These are phyloP conservation scores for Cyberlindnera lachancei DNA, from an alignment of 805 yeast genomes.

Conservation along the genomic window DNA sequence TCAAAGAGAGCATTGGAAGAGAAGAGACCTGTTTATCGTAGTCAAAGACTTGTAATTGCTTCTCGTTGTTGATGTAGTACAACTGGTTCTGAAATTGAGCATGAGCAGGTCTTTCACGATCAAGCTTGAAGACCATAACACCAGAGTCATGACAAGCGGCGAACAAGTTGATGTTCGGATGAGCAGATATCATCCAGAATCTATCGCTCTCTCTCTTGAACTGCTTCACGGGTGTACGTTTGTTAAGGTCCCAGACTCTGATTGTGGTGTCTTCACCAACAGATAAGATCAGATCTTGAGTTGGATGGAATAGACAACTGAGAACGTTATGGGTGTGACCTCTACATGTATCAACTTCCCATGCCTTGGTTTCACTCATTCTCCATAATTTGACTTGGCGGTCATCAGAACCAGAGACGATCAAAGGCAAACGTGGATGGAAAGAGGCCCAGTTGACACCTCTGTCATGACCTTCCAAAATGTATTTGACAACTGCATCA, in stretches of 20 bases:
- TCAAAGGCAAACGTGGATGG: conserved; percentile 93
- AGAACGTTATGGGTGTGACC: conserved; percentile 95
- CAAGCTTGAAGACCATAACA: conserved; percentile 94
- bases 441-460: conserved; percentile 99
- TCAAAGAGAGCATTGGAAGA: conserved; percentile 75
- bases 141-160: conserved; percentile 98
- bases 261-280: conserved; percentile 95
- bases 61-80: conserved; percentile 72
- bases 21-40: conserved; percentile 55
- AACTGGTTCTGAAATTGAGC: conserved; percentile 64
- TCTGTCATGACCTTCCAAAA: conserved; percentile 95
- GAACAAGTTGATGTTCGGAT: conserved; percentile 84
- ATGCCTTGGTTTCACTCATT: conserved; percentile 94
- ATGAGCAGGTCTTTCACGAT: conserved; percentile 95
- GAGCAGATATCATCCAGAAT: conserved; percentile 88
- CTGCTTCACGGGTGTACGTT: conserved; percentile 87
- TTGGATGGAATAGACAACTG: conserved; percentile 86
- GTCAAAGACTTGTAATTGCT: conserved; percentile 78
- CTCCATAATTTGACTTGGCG: conserved; percentile 94
- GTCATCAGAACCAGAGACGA: conserved; percentile 95
- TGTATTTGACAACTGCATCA: conserved; percentile 91
- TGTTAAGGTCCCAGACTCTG: conserved; percentile 94
- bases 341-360: conserved; percentile 98
- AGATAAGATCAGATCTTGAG: conserved; percentile 84
- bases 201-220: conserved; percentile 91